These are phyloP conservation scores for Tieghemiomyces parasiticus DNA, from an alignment of 192 early-diverging fungal genomes.

Conservation along the genomic window DNA sequence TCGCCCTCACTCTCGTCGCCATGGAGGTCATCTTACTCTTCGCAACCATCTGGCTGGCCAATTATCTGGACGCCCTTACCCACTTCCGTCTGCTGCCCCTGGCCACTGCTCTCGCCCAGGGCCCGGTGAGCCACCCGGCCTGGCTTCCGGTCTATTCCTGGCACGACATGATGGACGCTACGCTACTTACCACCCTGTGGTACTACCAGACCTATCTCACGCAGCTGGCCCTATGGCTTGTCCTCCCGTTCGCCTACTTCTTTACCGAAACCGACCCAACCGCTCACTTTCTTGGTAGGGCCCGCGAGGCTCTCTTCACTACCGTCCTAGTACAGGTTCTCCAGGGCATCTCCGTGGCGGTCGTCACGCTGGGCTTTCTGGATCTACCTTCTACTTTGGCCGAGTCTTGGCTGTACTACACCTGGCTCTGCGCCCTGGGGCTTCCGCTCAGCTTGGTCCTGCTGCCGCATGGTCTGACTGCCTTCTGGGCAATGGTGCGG, in stretches of 20 bases:
- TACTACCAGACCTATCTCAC: background rate
- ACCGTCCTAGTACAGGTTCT: background rate
- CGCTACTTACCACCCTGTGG: background rate
- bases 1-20: background rate
- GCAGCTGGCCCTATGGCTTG: background rate
- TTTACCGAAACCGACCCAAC: slow-evolving; percentile 4
- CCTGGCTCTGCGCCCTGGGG: slow-evolving; percentile 1
- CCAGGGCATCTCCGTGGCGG: slow-evolving; percentile 5
- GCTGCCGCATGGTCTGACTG: background rate
- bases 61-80: background rate
- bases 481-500: background rate
- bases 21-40: slow-evolving; percentile 5
- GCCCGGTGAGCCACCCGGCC: background rate
- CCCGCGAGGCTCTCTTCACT: background rate
- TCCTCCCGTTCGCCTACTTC: slow-evolving; percentile 7
- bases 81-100: background rate
- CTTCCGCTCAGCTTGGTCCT: background rate
- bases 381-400: background rate
- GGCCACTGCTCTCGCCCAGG: too few species aligned
- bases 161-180: slow-evolving; percentile 1
- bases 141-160: slow-evolving; percentile 5
- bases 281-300: background rate
- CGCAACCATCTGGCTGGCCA: background rate
- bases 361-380: slow-evolving; percentile 4
- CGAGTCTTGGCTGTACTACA: slow-evolving; percentile 3